Conservation (phyloP, 2,329 filamentous ascomycete genomes). For the Zasmidium cellare region DNA sequence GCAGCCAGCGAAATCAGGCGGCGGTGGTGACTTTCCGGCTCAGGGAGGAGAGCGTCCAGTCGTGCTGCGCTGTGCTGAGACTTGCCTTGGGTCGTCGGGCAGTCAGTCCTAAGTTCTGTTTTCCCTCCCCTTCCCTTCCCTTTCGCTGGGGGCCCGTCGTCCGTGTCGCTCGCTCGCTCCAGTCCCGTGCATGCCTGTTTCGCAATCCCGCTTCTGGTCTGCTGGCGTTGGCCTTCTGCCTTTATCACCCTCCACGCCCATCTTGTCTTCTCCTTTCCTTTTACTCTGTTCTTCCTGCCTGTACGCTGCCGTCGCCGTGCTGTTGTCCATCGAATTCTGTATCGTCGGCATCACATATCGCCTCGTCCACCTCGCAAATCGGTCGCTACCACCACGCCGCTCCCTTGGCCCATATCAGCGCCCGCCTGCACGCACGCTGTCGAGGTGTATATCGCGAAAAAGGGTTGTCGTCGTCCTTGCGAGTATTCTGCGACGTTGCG, state of each 20-base stretch:
- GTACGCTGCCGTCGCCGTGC: background rate
- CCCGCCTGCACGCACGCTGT: background rate
- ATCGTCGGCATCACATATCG: slow-evolving; percentile 4
- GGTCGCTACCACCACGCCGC: background rate
- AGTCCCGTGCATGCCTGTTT: no score
- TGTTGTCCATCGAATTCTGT: slow-evolving; percentile 2
- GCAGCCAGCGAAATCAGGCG: background rate
- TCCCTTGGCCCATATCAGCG: background rate
- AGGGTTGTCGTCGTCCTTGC: slow-evolving; percentile 7
- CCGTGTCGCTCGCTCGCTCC: background rate
- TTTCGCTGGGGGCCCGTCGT: background rate
- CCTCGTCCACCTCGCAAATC: background rate
- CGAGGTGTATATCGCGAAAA: slow-evolving; percentile 3
- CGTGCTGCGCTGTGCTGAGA: no score
- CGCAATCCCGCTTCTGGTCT: background rate
- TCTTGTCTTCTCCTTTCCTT: background rate
- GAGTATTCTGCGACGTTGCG: slow-evolving; percentile 7
- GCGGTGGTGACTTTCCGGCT: background rate
- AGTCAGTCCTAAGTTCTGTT: background rate
- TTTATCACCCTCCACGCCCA: background rate
- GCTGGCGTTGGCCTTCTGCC: slow-evolving; percentile 2
- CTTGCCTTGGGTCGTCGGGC: background rate
- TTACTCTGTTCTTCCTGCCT: background rate
- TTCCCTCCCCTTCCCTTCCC: background rate
- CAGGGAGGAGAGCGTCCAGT: background rate